Percentiles rank a stretch among this genome's conserved stretches.
phyloP scores from a whole-genome alignment of 305 asterid species.

The Rubia peregrina region DNA sequence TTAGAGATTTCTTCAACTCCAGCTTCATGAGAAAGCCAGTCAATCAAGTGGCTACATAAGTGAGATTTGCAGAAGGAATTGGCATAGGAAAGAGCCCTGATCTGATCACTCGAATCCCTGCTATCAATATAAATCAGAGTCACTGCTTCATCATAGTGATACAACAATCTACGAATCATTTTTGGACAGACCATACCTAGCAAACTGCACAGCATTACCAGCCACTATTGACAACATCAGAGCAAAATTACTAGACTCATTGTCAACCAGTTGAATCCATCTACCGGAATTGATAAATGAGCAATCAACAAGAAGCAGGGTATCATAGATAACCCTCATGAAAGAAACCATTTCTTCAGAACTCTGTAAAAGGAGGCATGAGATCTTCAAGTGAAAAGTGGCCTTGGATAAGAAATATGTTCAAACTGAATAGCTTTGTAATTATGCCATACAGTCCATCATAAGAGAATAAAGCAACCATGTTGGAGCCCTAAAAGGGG shows the following conservation, averaged over 20 bases:
- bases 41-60: conserved; percentile 43
- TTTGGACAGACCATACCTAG: conserved; percentile 37
- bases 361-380: conserved; percentile 38
- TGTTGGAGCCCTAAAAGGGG: neutral
- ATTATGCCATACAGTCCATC: neutral
- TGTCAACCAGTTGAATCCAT: conserved; percentile 39
- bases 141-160: conserved; percentile 18
- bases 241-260: conserved; percentile 41
- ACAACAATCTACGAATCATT: conserved; percentile 10
- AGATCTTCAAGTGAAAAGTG: neutral
- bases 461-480: neutral
- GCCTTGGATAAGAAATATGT: neutral
- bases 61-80: conserved; percentile 49
- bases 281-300: conserved; percentile 41
- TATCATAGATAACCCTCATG: conserved; percentile 47
- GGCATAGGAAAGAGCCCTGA: conserved; percentile 41
- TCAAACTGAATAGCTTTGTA: neutral
- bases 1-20: conserved; percentile 22
- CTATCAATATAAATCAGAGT: conserved; percentile 22
- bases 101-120: conserved; percentile 50
- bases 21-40: conserved; percentile 44
- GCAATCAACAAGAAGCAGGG: conserved; percentile 47
- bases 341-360: conserved; percentile 38
- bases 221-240: conserved; percentile 57
- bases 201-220: conserved; percentile 53